Evolutionary conservation across 2,329 filamentous ascomycete species (phyloP).

Genomic region (Cercospora sojina): DNA sequence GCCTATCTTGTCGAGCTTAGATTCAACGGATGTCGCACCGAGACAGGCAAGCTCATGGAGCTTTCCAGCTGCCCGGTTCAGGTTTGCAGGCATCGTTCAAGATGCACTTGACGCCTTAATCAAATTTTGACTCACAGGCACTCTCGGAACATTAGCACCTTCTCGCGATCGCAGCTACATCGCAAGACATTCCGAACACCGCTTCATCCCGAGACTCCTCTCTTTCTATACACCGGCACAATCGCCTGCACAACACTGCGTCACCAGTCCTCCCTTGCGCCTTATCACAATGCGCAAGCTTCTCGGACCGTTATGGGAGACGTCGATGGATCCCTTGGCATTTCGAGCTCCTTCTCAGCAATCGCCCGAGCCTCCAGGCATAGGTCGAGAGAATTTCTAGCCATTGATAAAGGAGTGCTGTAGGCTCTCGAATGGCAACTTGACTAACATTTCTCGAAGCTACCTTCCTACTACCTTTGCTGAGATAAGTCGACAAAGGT

Average conservation of each 20-base stretch:
- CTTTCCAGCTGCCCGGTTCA: too few relatives aligned
- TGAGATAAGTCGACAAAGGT: not conserved
- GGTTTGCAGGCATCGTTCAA: too few relatives aligned
- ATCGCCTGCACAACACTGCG: not conserved
- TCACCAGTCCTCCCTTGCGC: not conserved
- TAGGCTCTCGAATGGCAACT: not conserved
- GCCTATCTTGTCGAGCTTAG: too few relatives aligned
- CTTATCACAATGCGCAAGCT: not conserved
- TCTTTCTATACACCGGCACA: not conserved
- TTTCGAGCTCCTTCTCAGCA: not conserved
- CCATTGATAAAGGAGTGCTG: not conserved
- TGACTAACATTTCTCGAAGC: not conserved
- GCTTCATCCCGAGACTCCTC: not conserved
- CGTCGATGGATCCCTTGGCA: not conserved
- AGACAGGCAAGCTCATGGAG: too few relatives aligned
- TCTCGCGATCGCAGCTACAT: too few relatives aligned
- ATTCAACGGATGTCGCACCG: too few relatives aligned
- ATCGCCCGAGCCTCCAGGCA: not conserved
- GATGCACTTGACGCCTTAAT: too few relatives aligned
- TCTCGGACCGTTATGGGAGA: not conserved
- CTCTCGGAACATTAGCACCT: too few relatives aligned
- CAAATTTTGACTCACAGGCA: too few relatives aligned
- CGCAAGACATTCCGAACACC: not conserved
- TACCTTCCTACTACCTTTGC: not conserved
- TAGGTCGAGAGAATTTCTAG: not conserved